Base-by-base conservation (phyloP, 129 eudicot genomes). In the Scalesia atractyloides region DNA sequence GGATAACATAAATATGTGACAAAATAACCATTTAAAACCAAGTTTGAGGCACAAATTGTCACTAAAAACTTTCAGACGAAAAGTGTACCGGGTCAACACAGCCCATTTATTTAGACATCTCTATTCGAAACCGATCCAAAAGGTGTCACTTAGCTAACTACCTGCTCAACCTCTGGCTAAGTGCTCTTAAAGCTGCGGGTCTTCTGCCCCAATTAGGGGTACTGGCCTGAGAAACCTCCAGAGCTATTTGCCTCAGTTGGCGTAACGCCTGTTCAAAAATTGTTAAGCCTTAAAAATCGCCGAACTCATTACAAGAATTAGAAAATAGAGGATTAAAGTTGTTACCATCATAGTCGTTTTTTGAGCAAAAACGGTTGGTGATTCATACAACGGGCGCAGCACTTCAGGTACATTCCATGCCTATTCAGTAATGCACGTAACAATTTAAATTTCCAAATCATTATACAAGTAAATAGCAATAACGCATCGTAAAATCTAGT, bases 351-450 rank as follows among this genome's bases (percentile, higher is more conserved):
- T 89, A 48, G 98, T 93, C 12, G 92, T 86, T 80, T 84, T 89
- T 71, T 93, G 98, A 22, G 98, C 92, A 17, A 93, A 87, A 44
- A 84, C 82, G 0, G 95, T 79, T 60, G 98, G 78, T 33, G 98
- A 93, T 69, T 93, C 96, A 64, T 93, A 93, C 72, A 93, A 80
- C 6, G 96, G 95, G 9, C 97, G 97, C 54, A 93, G 65, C 64
- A 93, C 98, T 81, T 93, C 98, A 13, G 98, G 98, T 74, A 89
- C 96, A 73, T 86, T 92, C 95, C 86, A 89, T 18, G 98, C 84
- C 98, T 92, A 60, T 43, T 34, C 50, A 69, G 54, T 36, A 22
- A 77, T 4, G 14, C 36, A 11, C 9, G 10, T 30, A 30, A 4
- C 0, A 61, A 15, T 16, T 50, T 30, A 41, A 7, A 61, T 69